Evolutionary conservation across 1,284 basidiomycete genomes (phyloP), one percentile per base, ranked within the genome.

Genomic region (Inonotus obliquus): DNA sequence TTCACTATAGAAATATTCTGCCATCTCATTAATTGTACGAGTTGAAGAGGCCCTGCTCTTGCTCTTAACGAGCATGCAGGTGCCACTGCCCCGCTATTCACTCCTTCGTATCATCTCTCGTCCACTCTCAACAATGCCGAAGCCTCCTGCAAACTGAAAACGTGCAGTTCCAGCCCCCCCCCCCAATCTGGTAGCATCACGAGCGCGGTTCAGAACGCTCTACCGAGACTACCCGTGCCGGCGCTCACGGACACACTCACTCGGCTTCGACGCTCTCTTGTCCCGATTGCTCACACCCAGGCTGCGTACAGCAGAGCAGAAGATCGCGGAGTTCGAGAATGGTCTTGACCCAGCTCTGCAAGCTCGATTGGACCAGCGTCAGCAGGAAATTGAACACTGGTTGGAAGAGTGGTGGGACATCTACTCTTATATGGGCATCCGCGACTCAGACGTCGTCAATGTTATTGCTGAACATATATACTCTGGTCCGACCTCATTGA

Each of bases 371-470:
- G 68, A 82, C 57, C 71, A 79, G 59, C 77, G 81, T 59, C 77
- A 79, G 49, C 73, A 75, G 35, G 78, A 80, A 63, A 80, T 73
- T 45, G 72, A 76, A 53, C 87, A 91, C 68, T 92, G 90, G 90
- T 74, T 92, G 14, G 90, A 92, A 67, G 79, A 87, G 60, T 92
- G 91, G 89, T 92, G 90, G 90, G 90, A 92, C 68, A 83, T 90
- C 67, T 71, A 72, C 25, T 87, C 73, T 1, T 92, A 92, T 67
- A 74, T 91, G 58, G 78, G 81, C 3, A 92, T 91, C 69, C 79
- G 90, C 52, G 90, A 92, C 67, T 87, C 90, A 59, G 84, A 91
- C 57, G 84, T 92, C 1, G 76, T 92, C 49, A 90, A 92, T 67
- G 90, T 92, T 4, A 92, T 90, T 47, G 92, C 91, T n/a, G 91